Conservation (phyloP, 371 early-diverging fungal genomes). For the Rhizopus delemar region DNA sequence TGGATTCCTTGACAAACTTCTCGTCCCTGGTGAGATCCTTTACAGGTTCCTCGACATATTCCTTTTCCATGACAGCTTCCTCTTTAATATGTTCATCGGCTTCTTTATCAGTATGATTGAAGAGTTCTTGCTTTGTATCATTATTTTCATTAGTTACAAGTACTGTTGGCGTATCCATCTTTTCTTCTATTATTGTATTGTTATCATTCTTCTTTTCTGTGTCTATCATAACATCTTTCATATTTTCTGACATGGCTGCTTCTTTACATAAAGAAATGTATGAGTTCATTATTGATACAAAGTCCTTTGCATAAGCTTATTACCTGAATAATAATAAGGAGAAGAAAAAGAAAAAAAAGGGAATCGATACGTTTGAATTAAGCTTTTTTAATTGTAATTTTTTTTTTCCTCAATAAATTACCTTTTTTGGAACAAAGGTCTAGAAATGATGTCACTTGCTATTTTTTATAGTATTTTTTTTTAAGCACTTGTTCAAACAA, state of each 20-base stretch:
- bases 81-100: not conserved
- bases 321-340: not conserved
- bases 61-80: not conserved
- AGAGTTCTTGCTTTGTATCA: not conserved
- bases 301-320: too few species aligned
- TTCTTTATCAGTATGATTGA: not conserved
- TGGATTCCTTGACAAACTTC: not conserved
- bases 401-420: constrained; percentile 6
- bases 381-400: constrained; percentile 6
- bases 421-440: not conserved
- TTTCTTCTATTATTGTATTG: not conserved
- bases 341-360: constrained; percentile 2
- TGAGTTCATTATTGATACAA: too few species aligned
- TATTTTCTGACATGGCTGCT: not conserved
- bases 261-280: too few species aligned
- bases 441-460: not conserved
- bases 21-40: not conserved
- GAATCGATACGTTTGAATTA: not conserved
- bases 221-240: not conserved
- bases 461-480: not conserved
- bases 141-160: not conserved
- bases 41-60: not conserved
- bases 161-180: not conserved
- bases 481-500: not conserved
- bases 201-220: not conserved